Evolutionary conservation across 78 protist species (phyloP), one percentile per base, ranked within the genome.

Genomic region (Dictyostelium brefeldianum): DNA sequence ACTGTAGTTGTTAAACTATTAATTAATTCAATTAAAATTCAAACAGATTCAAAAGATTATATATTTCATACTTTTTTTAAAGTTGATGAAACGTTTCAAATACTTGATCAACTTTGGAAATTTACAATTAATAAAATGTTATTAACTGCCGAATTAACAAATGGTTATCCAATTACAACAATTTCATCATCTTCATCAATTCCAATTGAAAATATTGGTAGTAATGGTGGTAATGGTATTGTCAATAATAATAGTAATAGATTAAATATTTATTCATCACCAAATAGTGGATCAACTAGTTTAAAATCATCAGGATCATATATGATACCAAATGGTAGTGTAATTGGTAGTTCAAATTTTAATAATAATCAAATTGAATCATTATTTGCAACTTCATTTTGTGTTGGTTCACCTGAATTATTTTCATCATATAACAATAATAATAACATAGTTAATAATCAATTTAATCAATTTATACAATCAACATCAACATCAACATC

Each of bases 51-150:
- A 20, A 87, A 77, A 56, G 84, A 77, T 17, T 87, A 64, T 36
- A n/a, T 87, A 25, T 87, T 87, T 50, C 83, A 87, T 25, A 87
- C 93, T 0, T 87, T 87, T 62, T 87, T 87, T 73, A 87, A 87
- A 29, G 69, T 87, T 47, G 93, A 87, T 65, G 93, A 87, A 36
- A 77, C 93, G 7, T 87, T 87, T 65, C 93, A 87, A 62, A 48
- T 87, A 1, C 18, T 87, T 18, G 93, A 87, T 47, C 93, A 87
- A 65, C 27, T 87, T 10, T 57, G 93, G 74, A 87, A 77, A 78
- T 77, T 87, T 74, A 80, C 93, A 27, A 87, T 87, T 81, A 69
- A 87, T 50, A 54, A 57, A 29, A 87, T 87, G 93, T 20, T 87
- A 22, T 51, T 74, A 12, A 56, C 51, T 4, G 93, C 93, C 2